Evolutionary conservation across 805 yeast species (phyloP), one percentile per base, ranked within the genome.

Genomic region (Komagataella pseudopastoris): DNA sequence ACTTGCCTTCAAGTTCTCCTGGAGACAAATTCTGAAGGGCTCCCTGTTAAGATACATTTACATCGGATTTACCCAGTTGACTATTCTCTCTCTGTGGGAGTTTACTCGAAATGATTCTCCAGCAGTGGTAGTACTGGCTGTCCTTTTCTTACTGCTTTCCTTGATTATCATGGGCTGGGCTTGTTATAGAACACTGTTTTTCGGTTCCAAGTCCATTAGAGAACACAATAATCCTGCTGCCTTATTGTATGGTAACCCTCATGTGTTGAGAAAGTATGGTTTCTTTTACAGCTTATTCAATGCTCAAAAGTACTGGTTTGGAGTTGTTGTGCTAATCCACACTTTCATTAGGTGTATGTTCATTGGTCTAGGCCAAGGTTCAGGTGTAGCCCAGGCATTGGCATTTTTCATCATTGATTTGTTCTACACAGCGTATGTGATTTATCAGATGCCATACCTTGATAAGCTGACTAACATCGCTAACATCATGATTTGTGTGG

Each of bases 261-360:
- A 70, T 24, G 74, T 88, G 39, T 75, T 89, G 62, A 78, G 82
- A 70, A 84, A 84, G 62, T 89, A 83, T 62, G 96, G 96, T 0
- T 90, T 84, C 67, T 78, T 89, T 60, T 90, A 89, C 68, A 85
- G 95, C 14, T 88, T 88, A 89, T 89, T 84, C 66, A 77, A 78
- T 56, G 95, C 96, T 18, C 71, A 72, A 23, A 80, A 75, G 60
- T 89, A 86, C 68, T 90, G 89, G 87, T 90, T 90, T 76, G 87
- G 91, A 53, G 68, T 74, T 16, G 82, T 85, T 2, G 64, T 83
- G 49, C 60, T 88, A 45, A 63, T 64, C 3, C 85, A 87, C 65
- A 72, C 75, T 51, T 74, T 85, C 45, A 60, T 84, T 53, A 88
- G 86, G 67, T 79, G 83, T 14, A 61, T 84, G 14, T 85, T 90